phyloP scores from a whole-genome alignment of 805 yeast species.

The Blastobotrys terrestris region DNA sequence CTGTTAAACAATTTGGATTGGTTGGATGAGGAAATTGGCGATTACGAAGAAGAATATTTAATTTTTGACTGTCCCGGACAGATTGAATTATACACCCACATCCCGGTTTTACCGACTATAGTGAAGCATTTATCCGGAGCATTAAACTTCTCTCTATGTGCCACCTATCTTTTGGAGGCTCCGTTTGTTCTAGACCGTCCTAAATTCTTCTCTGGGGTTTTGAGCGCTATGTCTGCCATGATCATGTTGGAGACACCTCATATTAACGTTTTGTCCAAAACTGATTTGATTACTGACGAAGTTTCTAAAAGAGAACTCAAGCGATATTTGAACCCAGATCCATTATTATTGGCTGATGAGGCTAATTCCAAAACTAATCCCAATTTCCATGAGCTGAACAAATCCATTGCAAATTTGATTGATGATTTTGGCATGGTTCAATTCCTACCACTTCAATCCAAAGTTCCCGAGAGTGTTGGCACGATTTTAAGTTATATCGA shows the following conservation, averaged over 20 bases:
- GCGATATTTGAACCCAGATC: slow-evolving; percentile 86
- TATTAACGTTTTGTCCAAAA: slow-evolving; percentile 78
- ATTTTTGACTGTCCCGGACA: slow-evolving; percentile 98
- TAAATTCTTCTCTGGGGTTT: slow-evolving; percentile 91
- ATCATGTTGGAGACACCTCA: slow-evolving; percentile 91
- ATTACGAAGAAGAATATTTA: slow-evolving; percentile 86
- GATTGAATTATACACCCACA: slow-evolving; percentile 88
- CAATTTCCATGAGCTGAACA: slow-evolving; percentile 64
- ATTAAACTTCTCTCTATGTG: slow-evolving; percentile 83
- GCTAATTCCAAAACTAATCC: slow-evolving; percentile 48
- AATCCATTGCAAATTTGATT: slow-evolving; percentile 79
- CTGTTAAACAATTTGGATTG: slow-evolving; percentile 86
- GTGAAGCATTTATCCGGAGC: slow-evolving; percentile 77
- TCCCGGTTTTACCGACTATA: slow-evolving; percentile 86
- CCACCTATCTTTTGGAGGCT: slow-evolving; percentile 87
- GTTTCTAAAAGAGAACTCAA: slow-evolving; percentile 71
- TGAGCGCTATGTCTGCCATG: slow-evolving; percentile 98
- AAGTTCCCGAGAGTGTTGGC: slow-evolving; percentile 65
- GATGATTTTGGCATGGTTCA: slow-evolving; percentile 99
- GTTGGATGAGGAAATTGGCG: slow-evolving; percentile 97
- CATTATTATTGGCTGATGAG: slow-evolving; percentile 56
- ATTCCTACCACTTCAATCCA: slow-evolving; percentile 82
- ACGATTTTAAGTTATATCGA: slow-evolving; percentile 88
- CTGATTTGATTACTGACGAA: slow-evolving; percentile 79
- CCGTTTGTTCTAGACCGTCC: slow-evolving; percentile 87